Percentiles rank a stretch among this genome's conserved stretches.
Evolutionary conservation across 148 eudicot species (phyloP).

Genomic region (Silene conica): DNA sequence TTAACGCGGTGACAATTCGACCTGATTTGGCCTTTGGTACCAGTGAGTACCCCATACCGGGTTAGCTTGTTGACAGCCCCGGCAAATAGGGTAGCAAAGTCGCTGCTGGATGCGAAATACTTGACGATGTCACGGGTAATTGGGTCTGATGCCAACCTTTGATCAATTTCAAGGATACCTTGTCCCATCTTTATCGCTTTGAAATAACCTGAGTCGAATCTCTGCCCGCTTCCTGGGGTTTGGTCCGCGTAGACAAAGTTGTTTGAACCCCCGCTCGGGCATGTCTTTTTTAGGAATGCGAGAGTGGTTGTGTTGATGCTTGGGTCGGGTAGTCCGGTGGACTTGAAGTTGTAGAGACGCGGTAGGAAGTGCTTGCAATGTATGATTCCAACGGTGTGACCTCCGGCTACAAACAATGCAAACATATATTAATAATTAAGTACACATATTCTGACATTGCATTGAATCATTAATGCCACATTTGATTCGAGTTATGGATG

Average conservation of each 20-base stretch:
- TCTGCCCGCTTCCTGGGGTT: slow-evolving; percentile 9
- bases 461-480: too few relatives aligned
- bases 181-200: slow-evolving; percentile 2
- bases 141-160: slow-evolving; percentile 15
- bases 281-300: not conserved
- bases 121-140: not conserved
- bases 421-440: too few relatives aligned
- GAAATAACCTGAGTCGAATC: slow-evolving; percentile 9
- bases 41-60: slow-evolving; percentile 14
- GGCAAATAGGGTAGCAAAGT: not conserved
- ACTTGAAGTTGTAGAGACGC: slow-evolving; percentile 15
- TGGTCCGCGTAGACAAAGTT: slow-evolving; percentile 15
- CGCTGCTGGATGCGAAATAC: not conserved
- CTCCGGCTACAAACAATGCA: not conserved
- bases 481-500: too few relatives aligned
- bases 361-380: slow-evolving; percentile 14
- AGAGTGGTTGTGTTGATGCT: slow-evolving; percentile 1
- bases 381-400: slow-evolving; percentile 21
- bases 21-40: slow-evolving; percentile 20
- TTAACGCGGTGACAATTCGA: slow-evolving; percentile 13
- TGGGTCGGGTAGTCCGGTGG: slow-evolving; percentile 15
- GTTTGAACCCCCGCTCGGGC: slow-evolving; percentile 19
- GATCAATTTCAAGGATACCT: slow-evolving; percentile 17
- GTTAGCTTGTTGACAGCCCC: slow-evolving; percentile 12
- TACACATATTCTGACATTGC: too few relatives aligned